These are phyloP conservation scores for Leucoagaricus sp. DNA, from an alignment of 1,284 basidiomycete species.

Conservation along the genomic window DNA sequence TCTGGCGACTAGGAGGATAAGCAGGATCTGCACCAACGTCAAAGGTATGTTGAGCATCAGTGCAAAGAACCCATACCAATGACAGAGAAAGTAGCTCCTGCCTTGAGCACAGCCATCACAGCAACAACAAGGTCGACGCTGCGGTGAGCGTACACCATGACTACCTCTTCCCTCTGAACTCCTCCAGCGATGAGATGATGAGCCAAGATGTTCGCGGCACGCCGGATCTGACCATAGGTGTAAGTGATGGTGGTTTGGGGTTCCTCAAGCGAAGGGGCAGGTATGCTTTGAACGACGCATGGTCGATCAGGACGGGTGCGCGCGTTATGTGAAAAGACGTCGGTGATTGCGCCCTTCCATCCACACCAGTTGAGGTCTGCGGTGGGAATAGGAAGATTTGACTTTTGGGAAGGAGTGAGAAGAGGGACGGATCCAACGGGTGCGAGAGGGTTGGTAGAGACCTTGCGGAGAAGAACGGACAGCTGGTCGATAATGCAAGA, in stretches of 20 bases:
- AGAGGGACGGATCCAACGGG: constrained; percentile 79
- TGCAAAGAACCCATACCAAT: constrained; percentile 65
- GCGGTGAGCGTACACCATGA: constrained; percentile 98
- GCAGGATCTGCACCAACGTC: constrained; percentile 75
- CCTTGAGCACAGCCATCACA: constrained; percentile 96
- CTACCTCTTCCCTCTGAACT: constrained; percentile 92
- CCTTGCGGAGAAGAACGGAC: constrained; percentile 76
- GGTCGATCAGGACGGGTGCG: constrained; percentile 73
- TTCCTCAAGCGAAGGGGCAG: constrained; percentile 40
- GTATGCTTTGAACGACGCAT: constrained; percentile 82
- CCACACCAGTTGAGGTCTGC: constrained; percentile 96
- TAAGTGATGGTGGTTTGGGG: constrained; percentile 64
- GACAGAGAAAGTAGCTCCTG: constrained; percentile 96
- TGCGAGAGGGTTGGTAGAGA: constrained; percentile 61
- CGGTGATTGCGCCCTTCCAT: constrained; percentile 94
- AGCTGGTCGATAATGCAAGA: constrained; percentile 86
- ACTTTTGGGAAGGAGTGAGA: constrained; percentile 74
- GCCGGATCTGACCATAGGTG: constrained; percentile 83
- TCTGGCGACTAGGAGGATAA: constrained; percentile 94
- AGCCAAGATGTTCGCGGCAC: constrained; percentile 88
- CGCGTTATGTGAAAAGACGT: constrained; percentile 89
- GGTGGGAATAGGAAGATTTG: constrained; percentile 81
- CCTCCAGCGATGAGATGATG: constrained; percentile 89
- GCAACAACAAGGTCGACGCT: constrained; percentile 97
- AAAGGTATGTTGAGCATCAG: neutral